These are phyloP conservation scores for Phytopythium montanum DNA, from an alignment of 352 stramenopile species.

Conservation along the genomic window DNA sequence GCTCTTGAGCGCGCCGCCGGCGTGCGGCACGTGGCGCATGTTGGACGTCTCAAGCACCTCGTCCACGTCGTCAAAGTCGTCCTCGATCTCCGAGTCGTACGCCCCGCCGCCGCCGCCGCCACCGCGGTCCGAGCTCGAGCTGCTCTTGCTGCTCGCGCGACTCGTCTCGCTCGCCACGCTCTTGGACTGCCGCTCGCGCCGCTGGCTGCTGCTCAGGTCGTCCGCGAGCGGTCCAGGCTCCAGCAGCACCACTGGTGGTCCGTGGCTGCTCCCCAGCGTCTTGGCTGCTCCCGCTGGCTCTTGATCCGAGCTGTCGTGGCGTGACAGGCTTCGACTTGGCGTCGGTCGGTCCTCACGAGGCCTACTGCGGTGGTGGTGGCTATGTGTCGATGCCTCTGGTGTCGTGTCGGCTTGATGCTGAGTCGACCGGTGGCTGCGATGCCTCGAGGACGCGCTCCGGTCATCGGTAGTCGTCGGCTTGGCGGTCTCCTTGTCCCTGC, in stretches of 20 bases:
- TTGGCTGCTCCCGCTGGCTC: no score
- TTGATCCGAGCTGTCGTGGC: background rate
- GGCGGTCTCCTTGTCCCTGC: background rate
- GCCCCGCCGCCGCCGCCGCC: no score
- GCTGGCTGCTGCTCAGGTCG: constrained; percentile 7
- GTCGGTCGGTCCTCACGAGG: background rate
- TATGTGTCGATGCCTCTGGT: background rate
- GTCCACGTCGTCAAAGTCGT: constrained; percentile 34
- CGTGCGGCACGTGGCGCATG: constrained; percentile 31
- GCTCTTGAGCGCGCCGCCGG: constrained; percentile 20
- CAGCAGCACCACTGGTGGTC: constrained; percentile 12
- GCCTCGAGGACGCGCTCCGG: background rate
- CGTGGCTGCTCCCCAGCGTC: constrained; percentile 7
- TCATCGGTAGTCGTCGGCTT: background rate
- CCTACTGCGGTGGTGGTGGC: background rate
- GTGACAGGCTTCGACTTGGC: background rate
- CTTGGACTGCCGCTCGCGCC: constrained; percentile 27
- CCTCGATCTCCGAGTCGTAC: constrained; percentile 18
- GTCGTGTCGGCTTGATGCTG: background rate
- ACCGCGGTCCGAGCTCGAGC: background rate
- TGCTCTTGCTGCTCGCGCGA: constrained; percentile 15
- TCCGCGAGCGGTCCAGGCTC: constrained; percentile 13
- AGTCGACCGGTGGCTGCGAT: background rate
- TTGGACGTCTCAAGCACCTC: constrained; percentile 37
- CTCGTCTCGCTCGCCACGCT: constrained; percentile 27